These are phyloP conservation scores for Pilasporangium apinafurcum DNA, from an alignment of 352 stramenopile species.

Conservation along the genomic window DNA sequence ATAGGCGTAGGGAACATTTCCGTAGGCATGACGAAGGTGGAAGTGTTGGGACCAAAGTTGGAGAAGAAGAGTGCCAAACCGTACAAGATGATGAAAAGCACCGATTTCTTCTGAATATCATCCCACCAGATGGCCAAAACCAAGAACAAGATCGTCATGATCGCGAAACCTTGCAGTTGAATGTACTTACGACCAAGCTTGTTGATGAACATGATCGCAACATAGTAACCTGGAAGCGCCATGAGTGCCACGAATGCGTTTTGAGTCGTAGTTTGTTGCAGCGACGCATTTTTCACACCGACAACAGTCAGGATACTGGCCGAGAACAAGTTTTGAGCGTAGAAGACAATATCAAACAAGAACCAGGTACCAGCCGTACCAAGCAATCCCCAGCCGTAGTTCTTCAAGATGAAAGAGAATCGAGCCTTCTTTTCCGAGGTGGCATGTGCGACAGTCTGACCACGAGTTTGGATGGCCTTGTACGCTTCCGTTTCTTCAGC, in stretches of 20 bases:
- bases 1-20: constrained; percentile 86
- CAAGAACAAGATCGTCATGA: constrained; percentile 60
- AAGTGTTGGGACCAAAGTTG: constrained; percentile 84
- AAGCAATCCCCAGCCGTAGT: constrained; percentile 47
- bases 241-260: constrained; percentile 62
- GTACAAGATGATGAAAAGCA: constrained; percentile 68
- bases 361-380: constrained; percentile 75
- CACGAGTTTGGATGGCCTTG: constrained; percentile 11
- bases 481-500: constrained; percentile 55
- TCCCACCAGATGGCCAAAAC: constrained; percentile 52
- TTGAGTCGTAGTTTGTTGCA: constrained; percentile 46
- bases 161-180: constrained; percentile 58
- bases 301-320: constrained; percentile 50
- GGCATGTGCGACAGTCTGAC: background rate
- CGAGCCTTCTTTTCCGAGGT: background rate
- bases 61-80: constrained; percentile 74
- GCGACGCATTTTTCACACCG: constrained; percentile 35
- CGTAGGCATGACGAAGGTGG: constrained; percentile 86
- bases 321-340: constrained; percentile 69
- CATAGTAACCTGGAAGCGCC: constrained; percentile 77
- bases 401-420: constrained; percentile 29
- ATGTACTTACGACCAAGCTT: constrained; percentile 58
- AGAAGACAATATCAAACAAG: constrained; percentile 79
- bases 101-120: constrained; percentile 23
- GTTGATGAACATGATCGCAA: constrained; percentile 67